These are phyloP conservation scores for Neocallimastix lanati DNA, from an alignment of 192 early-diverging fungal species.

Conservation along the genomic window DNA sequence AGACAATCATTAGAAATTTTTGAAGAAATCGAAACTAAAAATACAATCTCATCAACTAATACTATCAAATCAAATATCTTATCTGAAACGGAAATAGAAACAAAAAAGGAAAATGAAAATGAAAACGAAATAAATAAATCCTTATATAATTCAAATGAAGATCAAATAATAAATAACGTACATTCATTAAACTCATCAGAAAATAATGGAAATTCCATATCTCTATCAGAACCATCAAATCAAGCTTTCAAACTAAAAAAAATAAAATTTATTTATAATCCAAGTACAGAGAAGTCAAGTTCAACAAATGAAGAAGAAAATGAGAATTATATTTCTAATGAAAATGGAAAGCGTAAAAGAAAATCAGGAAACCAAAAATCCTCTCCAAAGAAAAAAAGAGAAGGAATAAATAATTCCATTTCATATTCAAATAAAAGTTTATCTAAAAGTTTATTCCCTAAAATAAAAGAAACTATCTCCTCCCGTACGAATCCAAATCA, in stretches of 20 bases:
- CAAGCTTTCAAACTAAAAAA: background rate
- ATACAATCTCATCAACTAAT: background rate
- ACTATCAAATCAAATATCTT: background rate
- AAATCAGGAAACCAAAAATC: background rate
- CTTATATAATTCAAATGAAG: too few relatives aligned
- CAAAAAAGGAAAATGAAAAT: too few relatives aligned
- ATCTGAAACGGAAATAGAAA: background rate
- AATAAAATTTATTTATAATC: background rate
- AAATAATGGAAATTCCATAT: too few relatives aligned
- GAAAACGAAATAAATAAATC: too few relatives aligned
- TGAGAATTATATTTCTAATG: too few relatives aligned
- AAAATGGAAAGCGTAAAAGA: background rate
- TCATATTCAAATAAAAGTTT: too few relatives aligned
- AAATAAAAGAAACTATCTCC: too few relatives aligned
- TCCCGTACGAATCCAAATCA: too few relatives aligned
- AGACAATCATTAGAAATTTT: background rate
- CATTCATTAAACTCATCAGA: too few relatives aligned
- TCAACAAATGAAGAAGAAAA: too few relatives aligned
- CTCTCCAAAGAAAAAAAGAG: background rate
- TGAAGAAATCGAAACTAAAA: background rate
- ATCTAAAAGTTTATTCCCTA: too few relatives aligned
- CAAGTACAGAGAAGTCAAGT: background rate
- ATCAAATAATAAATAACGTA: too few relatives aligned
- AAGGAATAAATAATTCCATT: background rate
- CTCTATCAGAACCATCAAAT: background rate